These are phyloP conservation scores for Sicyos edulis DNA, from an alignment of 306 rosid species.

Conservation along the genomic window DNA sequence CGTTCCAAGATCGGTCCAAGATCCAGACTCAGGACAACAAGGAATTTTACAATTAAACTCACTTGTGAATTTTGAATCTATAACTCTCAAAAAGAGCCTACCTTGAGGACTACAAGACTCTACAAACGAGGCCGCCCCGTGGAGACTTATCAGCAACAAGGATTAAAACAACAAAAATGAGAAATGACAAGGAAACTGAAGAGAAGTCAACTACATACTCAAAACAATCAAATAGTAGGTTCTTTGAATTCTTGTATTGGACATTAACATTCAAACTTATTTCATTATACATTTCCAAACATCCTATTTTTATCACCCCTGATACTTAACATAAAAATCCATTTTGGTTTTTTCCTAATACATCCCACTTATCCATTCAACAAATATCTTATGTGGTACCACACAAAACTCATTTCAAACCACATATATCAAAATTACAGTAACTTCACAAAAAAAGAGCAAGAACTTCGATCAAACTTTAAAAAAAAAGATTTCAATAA, in stretches of 20 bases:
- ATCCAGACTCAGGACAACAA: too few species aligned
- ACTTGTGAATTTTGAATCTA: too few species aligned
- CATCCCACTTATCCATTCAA: constrained; percentile 2
- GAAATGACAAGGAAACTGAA: not conserved
- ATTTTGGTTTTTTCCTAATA: not conserved
- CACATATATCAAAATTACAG: not conserved
- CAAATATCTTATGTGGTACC: not conserved
- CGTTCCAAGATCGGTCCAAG: too few species aligned
- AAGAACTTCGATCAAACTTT: not conserved
- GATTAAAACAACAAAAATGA: not conserved
- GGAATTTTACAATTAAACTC: too few species aligned
- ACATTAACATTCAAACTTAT: not conserved
- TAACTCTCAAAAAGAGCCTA: too few species aligned
- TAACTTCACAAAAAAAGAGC: not conserved
- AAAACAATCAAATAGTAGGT: not conserved
- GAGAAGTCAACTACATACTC: constrained; percentile 1
- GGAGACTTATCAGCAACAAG: not conserved
- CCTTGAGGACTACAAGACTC: too few species aligned
- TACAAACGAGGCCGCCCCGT: too few species aligned
- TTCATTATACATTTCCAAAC: not conserved
- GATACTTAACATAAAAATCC: not conserved
- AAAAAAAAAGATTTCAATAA: constrained; percentile 11
- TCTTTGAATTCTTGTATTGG: not conserved
- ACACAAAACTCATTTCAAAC: not conserved
- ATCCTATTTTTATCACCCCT: not conserved